Base-by-base conservation (phyloP, 352 stramenopile species). In the Phytophthora vignae region DNA sequence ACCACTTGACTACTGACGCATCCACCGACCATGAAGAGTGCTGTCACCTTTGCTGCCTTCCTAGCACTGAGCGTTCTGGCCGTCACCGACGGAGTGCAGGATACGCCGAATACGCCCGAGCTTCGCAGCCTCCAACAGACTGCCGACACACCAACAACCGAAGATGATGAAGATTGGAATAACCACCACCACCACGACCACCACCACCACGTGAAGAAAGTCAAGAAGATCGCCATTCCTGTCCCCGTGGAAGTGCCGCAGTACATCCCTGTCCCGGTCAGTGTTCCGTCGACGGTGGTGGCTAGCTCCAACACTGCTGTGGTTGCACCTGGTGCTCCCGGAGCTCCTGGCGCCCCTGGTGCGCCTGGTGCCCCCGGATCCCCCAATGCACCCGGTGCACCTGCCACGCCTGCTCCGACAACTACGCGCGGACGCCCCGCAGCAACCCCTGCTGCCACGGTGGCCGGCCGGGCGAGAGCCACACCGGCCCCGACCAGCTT, bases 201-300 rank as follows among this genome's bases (percentile, higher is more conserved):
- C 53, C 31, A 58, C 46, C 38, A 61, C 17, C 22, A 58, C 14
- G 40, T 70, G 44, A 78, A 78, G 52, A 75, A 76, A 69, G 67
- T 78, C 55, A 79, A 79, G 68, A 79, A 79, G 46, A 70, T 76
- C 59, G 72, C 67, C 22, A 67, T 79, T 36, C 73, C 73, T 1
- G 68, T 79, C 15, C 73, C 73, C 11, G 69, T 77, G 5, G 44
- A 77, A 33, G 63, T 79, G 44, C 73, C 68, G 15, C 73, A 79
- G 22, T 62, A 53, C 59, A 74, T 77, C 31, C 69, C 73, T 14
- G 63, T 79, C 25, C 73, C 68, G 0, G 49, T 79, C 42, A 65
- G 36, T 3, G 59, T 70, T 50, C 68, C 69, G 31, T 71, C 68
- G n/a, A 53, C 73, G 9, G 68, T 79, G 46, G 63, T 78, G 15